Base-by-base conservation (phyloP, 2,329 filamentous ascomycete genomes). In the Alternaria sp. region DNA sequence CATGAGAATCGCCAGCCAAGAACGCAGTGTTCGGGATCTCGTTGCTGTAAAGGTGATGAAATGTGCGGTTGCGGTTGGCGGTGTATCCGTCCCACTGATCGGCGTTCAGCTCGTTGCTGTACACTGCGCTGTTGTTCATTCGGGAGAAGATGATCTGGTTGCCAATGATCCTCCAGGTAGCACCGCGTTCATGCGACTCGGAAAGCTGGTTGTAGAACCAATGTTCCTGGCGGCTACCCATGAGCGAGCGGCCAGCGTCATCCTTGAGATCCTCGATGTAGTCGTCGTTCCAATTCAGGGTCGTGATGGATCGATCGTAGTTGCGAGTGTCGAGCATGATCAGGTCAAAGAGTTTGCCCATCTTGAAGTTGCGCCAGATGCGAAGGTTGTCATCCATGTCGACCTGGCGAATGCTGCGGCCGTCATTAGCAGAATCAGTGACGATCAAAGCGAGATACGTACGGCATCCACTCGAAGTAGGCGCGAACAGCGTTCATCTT, bases 11-110 rank as follows among this genome's bases (percentile, higher is more conserved):
- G 7, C 91, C 91, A 0, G 90, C 85, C 15, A 93, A 84, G 69
- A 93, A 87, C 62, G 92, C 86, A 69, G 89, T 92, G 80, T 93
- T 92, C 61, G 81, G 81, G 65, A 93, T 92, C 9, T 87, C 82
- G 74, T 91, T 87, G 32, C 87, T 82, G 69, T 89, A 90, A 12
- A 93, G 80, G 61, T 88, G 86, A 68, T 88, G 80, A 11, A 91
- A 82, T 0, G 90, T 93, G 21, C 90, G 84, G 81, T 93, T 92
- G 50, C 89, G 84, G 77, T 91, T 92, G 8, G 88, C 85, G 36
- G 85, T 81, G 73, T 93, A 93, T 5, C 75, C 91, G 73, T 89
- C 83, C 86, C 85, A 88, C 46, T 83, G 82, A 70, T 90, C 88
- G 61, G 85, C 84, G 70, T 89, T 83, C 28, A 75, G 11, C 54